These are phyloP conservation scores for Juncus inflexus DNA, from an alignment of 176 grass and related monocot genomes.

Conservation along the genomic window DNA sequence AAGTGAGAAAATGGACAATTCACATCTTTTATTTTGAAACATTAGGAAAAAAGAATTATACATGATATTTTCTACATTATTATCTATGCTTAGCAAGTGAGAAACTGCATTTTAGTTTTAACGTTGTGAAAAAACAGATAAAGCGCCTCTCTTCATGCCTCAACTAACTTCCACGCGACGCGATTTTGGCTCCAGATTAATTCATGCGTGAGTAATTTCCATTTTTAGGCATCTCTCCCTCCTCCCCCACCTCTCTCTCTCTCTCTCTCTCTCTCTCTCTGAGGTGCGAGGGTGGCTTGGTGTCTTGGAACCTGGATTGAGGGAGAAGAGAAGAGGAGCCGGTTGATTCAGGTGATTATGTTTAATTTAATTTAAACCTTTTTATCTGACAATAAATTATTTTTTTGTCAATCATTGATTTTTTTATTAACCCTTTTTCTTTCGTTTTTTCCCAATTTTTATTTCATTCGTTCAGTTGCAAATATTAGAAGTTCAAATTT, in stretches of 20 bases:
- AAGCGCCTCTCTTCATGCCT: conserved; percentile 3
- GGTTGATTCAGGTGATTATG: conserved; percentile 13
- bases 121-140: conserved; percentile 9
- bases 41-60: too few species aligned
- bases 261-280: conserved; percentile 24
- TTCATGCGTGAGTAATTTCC: background rate
- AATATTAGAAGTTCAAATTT: too few species aligned
- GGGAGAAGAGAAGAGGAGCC: background rate
- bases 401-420: too few species aligned
- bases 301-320: conserved; percentile 1
- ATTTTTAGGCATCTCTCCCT: conserved; percentile 30
- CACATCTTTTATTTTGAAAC: too few species aligned
- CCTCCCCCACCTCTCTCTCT: conserved; percentile 21
- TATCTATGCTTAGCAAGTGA: too few species aligned
- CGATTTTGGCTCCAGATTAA: conserved; percentile 16
- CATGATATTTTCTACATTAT: too few species aligned
- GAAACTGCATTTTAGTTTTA: too few species aligned
- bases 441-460: background rate
- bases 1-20: too few species aligned
- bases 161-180: background rate
- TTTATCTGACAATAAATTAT: background rate
- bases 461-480: background rate
- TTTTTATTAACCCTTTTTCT: background rate
- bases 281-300: background rate
- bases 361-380: background rate